A percentile compares a stretch with the other conserved stretches of the same genome.
These are phyloP conservation scores for Cicer pinnatifidum DNA, from an alignment of 306 rosid species.

Conservation along the genomic window DNA sequence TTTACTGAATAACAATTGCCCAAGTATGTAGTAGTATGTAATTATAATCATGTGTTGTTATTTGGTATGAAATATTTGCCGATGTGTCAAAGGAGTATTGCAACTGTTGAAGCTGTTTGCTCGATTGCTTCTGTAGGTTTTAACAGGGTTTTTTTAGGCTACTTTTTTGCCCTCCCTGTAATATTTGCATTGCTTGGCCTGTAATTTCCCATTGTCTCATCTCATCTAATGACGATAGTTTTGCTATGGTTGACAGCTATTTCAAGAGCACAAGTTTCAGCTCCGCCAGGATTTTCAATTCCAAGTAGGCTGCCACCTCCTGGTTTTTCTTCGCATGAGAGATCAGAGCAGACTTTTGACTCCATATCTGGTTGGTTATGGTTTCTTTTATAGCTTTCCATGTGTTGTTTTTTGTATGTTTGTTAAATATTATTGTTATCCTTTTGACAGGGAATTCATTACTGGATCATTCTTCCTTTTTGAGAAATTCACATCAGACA, in stretches of 20 bases:
- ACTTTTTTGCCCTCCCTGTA: slow-evolving; percentile 9
- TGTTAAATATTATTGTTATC: neutral
- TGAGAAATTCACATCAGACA: slow-evolving; percentile 83
- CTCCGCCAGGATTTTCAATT: slow-evolving; percentile 96
- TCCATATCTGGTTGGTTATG: slow-evolving; percentile 68
- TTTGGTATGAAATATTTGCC: slow-evolving; percentile 16
- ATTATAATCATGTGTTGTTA: slow-evolving; percentile 29
- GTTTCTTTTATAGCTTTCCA: neutral
- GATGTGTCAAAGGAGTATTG: slow-evolving; percentile 1
- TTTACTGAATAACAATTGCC: neutral
- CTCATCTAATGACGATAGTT: slow-evolving; percentile 25
- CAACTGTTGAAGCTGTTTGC: slow-evolving; percentile 26
- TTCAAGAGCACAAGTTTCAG: slow-evolving; percentile 92
- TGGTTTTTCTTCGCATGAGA: slow-evolving; percentile 88
- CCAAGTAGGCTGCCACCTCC: slow-evolving; percentile 97
- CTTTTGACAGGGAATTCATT: slow-evolving; percentile 67
- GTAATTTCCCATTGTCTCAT: slow-evolving; percentile 15
- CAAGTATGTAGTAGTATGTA: neutral
- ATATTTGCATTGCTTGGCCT: neutral
- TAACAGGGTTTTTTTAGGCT: neutral
- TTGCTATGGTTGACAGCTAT: slow-evolving; percentile 52
- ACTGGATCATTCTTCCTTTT: slow-evolving; percentile 60
- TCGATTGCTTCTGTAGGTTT: slow-evolving; percentile 4
- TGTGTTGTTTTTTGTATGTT: neutral
- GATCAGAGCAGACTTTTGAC: slow-evolving; percentile 73